Conservation (phyloP, 345 rosid species). For the Arabis alpina region DNA sequence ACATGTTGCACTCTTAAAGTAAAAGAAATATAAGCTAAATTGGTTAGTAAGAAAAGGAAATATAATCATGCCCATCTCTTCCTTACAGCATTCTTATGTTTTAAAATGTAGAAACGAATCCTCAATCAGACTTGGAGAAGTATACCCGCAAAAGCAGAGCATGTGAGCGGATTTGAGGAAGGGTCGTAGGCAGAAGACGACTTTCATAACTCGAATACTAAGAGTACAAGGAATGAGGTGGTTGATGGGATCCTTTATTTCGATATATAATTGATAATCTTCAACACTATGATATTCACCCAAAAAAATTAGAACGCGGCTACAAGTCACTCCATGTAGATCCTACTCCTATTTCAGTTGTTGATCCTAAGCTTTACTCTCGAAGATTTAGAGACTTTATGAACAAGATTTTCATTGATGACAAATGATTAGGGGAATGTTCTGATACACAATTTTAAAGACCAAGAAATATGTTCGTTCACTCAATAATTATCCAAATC, state of each 20-base stretch:
- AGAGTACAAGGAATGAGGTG: constrained; percentile 42
- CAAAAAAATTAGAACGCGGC: constrained; percentile 69
- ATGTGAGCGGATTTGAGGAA: constrained; percentile 47
- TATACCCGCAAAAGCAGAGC: constrained; percentile 63
- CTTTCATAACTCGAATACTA: constrained; percentile 35
- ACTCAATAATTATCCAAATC: no score
- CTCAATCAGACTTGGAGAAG: constrained; percentile 54
- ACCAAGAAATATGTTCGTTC: constrained; percentile 16
- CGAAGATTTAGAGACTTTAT: constrained; percentile 66
- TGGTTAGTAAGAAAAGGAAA: not conserved
- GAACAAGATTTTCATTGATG: constrained; percentile 59
- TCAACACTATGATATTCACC: constrained; percentile 68
- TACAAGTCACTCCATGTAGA: constrained; percentile 68
- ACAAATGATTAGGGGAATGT: constrained; percentile 37
- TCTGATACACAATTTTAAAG: constrained; percentile 17
- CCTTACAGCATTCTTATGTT: not conserved
- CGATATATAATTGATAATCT: constrained; percentile 66
- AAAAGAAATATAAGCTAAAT: no score
- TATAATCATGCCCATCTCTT: not conserved
- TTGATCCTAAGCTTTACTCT: constrained; percentile 70
- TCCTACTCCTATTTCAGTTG: constrained; percentile 65
- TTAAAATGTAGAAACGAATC: constrained; percentile 51
- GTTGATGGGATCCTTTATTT: constrained; percentile 62
- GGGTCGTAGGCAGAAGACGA: constrained; percentile 37
- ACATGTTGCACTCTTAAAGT: no score